Evolutionary conservation across 371 early-diverging fungal species (phyloP), one percentile per base, ranked within the genome.

Genomic region (Haplosporangium sp.): DNA sequence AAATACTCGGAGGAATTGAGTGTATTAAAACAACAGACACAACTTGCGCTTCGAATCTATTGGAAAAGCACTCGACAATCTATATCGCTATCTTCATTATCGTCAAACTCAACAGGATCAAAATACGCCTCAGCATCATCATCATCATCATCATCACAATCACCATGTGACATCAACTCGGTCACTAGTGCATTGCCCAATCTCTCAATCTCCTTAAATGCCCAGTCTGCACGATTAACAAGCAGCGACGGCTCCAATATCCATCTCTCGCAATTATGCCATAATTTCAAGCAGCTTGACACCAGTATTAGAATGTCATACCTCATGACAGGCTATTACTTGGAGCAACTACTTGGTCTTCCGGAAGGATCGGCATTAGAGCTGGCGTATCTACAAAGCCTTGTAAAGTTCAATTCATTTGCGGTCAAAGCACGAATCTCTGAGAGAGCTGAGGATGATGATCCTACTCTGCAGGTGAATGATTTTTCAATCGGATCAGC

Each of bases 361-460:
- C 67, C 56, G 3, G 68, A 56, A 45, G 45, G 45, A 4, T 60
- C 69, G 1, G 61, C 72, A 7, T 38, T 52, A 3, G 74, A 78
- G 20, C 34, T 78, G 48, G 79, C 79, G 1, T 57, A 74, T 20
- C 50, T 74, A 8, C 74, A 67, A 35, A 67, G 74, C 1, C 27
- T 78, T 38, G 64, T 73, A 3, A 62, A 67, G 53, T 70, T 74
- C 68, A 78, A 78, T 48, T 70, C 74, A 17, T 78, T 78, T 67
- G 66, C 79, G 2, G 53, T 78, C 67, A 78, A 78, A 61, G 17
- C 79, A 3, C 56, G 62, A 34, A 8, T 65, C 7, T 19, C 27
- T 2, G 62, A 69, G 34, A 37, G 37, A 4, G 35, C 4, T 0
- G 62, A 34, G 1, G 71, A 55, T 3, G 27, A 63, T 15, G 56